These are phyloP conservation scores for Yamadazyma akitaensis DNA, from an alignment of 805 yeast genomes.

Conservation along the genomic window DNA sequence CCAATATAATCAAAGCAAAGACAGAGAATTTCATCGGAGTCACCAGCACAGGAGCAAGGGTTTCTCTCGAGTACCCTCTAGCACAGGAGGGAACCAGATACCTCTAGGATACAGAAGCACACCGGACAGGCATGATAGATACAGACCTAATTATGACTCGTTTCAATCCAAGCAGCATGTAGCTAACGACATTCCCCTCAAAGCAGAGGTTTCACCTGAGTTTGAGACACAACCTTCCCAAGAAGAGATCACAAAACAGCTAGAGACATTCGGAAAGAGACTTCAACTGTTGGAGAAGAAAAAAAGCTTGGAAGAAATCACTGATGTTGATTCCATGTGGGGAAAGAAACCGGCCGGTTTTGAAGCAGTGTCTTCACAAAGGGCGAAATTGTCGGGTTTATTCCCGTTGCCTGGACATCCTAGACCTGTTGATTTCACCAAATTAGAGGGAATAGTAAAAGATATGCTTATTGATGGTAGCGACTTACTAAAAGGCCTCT, in stretches of 20 bases:
- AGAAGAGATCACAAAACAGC: constrained; percentile 4
- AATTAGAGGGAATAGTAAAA: constrained; percentile 35
- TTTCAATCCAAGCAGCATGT: not conserved
- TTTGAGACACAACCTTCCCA: not conserved
- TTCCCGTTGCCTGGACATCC: constrained; percentile 74
- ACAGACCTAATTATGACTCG: constrained; percentile 1
- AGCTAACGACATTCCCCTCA: not conserved
- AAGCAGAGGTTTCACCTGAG: not conserved
- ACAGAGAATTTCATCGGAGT: constrained; percentile 10
- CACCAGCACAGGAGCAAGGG: constrained; percentile 12
- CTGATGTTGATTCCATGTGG: constrained; percentile 57
- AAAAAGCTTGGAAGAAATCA: constrained; percentile 49
- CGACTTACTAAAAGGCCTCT: constrained; percentile 30
- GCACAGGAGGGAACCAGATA: constrained; percentile 8
- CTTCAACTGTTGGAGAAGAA: constrained; percentile 36
- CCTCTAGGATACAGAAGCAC: constrained; percentile 8
- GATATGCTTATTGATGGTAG: constrained; percentile 29
- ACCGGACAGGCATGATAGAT: constrained; percentile 6
- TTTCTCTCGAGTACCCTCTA: not conserved
- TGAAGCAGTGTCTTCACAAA: constrained; percentile 68
- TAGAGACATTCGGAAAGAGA: constrained; percentile 22
- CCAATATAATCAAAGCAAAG: not conserved
- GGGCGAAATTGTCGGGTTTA: constrained; percentile 75
- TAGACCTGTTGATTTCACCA: constrained; percentile 40
- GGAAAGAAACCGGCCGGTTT: constrained; percentile 70